Base-by-base conservation (phyloP, 345 rosid genomes). In the Moringa oleifera region DNA sequence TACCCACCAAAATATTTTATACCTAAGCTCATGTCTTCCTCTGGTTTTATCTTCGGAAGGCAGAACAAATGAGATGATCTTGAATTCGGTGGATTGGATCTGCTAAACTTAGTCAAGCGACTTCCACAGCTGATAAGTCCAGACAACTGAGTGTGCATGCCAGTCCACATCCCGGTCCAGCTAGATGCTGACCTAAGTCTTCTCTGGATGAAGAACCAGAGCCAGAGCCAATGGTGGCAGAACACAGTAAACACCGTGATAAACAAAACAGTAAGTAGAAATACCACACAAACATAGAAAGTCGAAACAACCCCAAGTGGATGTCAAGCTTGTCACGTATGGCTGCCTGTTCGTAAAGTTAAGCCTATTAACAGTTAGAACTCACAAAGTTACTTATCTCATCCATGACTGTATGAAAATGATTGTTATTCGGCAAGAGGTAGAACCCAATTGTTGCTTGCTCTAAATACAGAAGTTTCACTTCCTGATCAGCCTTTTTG, bases 371-470 rank as follows among this genome's bases (percentile, higher is more conserved):
- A 59, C 58, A 70, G 79, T 72, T 53, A 63, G 81, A 64, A 49
- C 76, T 28, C 77, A 91, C 91, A 63, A 91, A 91, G 58, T 76
- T 71, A 41, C 73, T 74, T 23, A 91, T 83, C 86, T 88, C 88
- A 25, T 81, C 84, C 97, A 88, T 88, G 51, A 91, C 88, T 0
- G 68, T 77, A 47, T 88, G 85, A 74, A 88, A 91, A 73, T 91
- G 85, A 28, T 62, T 77, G 53, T 83, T 92, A 70, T 89, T 92
- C 7, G 96, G 95, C 73, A 92, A 67, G 58, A 89, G 75, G 76
- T 87, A 92, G 77, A 92, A 92, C 18, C 98, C 96, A n/a, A 89
- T 64, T 0, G 96, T 92, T 46, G 96, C 98, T 59, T 79, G 77
- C 58, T 85, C 90, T 71, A 84, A 61, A 66, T 80, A 85, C 59